Percentiles rank a stretch among this genome's conserved stretches.
Evolutionary conservation across 208 protist genomes (phyloP).

Genomic region (Crithidia mellificae): DNA sequence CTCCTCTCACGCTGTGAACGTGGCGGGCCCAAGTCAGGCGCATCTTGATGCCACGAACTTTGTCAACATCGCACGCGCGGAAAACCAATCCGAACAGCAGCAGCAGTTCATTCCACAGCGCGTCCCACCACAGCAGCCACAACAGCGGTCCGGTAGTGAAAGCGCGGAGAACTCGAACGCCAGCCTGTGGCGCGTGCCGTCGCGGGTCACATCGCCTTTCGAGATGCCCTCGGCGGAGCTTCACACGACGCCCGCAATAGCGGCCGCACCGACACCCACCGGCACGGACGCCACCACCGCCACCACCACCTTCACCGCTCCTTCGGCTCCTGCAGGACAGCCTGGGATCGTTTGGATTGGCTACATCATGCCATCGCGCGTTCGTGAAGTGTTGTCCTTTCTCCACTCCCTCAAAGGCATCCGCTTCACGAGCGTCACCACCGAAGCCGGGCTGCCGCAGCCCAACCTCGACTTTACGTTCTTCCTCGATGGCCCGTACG

Average conservation of each 20-base stretch:
- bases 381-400: constrained; percentile 6
- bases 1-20: neutral
- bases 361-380: neutral
- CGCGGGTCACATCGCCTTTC: neutral
- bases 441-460: neutral
- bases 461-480: constrained; percentile 13
- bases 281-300: neutral
- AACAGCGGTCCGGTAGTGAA: neutral
- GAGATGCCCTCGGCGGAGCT: neutral
- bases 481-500: constrained; percentile 9
- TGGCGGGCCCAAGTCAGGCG: neutral
- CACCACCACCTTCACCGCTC: neutral
- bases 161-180: neutral
- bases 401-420: constrained; percentile 3
- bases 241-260: no score
- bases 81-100: neutral
- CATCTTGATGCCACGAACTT: neutral
- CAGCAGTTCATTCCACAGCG: neutral
- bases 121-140: neutral
- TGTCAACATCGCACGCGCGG: neutral
- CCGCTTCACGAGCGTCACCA: neutral
- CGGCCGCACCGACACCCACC: no score
- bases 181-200: constrained; percentile 6
- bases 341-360: constrained; percentile 6
- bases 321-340: no score